These are phyloP conservation scores for Pelagomonas calceolata DNA, from an alignment of 108 stramenopile species.

Conservation along the genomic window DNA sequence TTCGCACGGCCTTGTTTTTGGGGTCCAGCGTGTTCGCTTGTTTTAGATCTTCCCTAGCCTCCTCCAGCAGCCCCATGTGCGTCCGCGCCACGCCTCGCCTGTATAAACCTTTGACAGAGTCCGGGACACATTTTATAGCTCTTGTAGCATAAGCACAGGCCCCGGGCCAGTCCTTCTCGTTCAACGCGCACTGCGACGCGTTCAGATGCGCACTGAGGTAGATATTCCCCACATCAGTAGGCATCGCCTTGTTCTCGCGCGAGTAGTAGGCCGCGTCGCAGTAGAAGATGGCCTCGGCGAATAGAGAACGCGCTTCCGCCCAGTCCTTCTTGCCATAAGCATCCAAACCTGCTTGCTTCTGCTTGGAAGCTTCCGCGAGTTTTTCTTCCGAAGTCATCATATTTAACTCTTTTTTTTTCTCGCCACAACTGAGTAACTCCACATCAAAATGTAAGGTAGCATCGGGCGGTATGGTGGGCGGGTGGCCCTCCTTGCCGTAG, in stretches of 20 bases:
- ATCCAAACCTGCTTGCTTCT: slow-evolving; percentile 70
- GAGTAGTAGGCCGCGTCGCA: slow-evolving; percentile 68
- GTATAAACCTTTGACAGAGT: slow-evolving; percentile 80
- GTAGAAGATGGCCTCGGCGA: slow-evolving; percentile 53
- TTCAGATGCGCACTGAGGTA: slow-evolving; percentile 69
- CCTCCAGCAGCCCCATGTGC: slow-evolving; percentile 70
- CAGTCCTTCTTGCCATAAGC: slow-evolving; percentile 58
- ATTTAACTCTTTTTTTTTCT: slow-evolving; percentile 41
- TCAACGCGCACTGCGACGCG: slow-evolving; percentile 81
- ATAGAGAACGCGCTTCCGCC: slow-evolving; percentile 11
- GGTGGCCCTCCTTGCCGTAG: slow-evolving; percentile 29
- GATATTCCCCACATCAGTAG: slow-evolving; percentile 54
- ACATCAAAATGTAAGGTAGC: slow-evolving; percentile 39
- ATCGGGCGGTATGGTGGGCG: slow-evolving; percentile 29
- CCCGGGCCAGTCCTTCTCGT: slow-evolving; percentile 59
- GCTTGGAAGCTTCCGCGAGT: slow-evolving; percentile 52
- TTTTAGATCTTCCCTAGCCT: slow-evolving; percentile 82
- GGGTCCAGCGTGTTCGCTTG: slow-evolving; percentile 12
- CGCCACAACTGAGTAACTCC: slow-evolving; percentile 26
- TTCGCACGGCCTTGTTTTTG: neutral
- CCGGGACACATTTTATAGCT: slow-evolving; percentile 59
- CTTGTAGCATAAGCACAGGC: slow-evolving; percentile 59
- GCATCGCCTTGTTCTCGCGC: slow-evolving; percentile 15
- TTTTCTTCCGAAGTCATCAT: slow-evolving; percentile 66
- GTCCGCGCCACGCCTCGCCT: slow-evolving; percentile 63